Evolutionary conservation across 108 stramenopile species (phyloP).

Genomic region (Skeletonema costatum): DNA sequence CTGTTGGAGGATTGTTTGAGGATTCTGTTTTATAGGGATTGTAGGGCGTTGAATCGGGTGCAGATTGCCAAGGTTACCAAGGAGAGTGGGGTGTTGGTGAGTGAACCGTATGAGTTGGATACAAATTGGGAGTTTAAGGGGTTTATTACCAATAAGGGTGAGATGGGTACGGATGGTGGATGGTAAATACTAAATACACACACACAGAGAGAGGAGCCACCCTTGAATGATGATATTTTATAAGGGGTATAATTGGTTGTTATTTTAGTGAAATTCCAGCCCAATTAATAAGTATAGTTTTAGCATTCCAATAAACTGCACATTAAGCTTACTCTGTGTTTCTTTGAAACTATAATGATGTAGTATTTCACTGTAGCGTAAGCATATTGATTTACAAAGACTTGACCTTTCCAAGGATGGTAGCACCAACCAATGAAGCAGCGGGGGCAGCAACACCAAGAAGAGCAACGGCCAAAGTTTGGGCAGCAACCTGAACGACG

Average conservation of each 20-base stretch:
- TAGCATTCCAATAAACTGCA: conserved; percentile 4
- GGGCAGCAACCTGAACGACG: conserved; percentile 70
- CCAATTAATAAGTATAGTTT: neutral
- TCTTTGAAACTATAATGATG: neutral
- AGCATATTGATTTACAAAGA: conserved; percentile 29
- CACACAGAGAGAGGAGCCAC: too few relatives aligned
- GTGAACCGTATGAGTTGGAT: conserved; percentile 90
- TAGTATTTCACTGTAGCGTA: neutral
- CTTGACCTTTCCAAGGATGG: conserved; percentile 74
- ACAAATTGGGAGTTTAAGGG: conserved; percentile 76
- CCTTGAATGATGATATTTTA: too few relatives aligned
- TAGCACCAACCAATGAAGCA: conserved; percentile 70
- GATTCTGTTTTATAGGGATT: conserved; percentile 97
- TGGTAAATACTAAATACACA: conserved; percentile 54
- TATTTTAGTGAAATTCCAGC: neutral
- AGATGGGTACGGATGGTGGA: conserved; percentile 81
- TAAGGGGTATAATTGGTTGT: neutral
- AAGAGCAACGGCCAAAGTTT: conserved; percentile 74
- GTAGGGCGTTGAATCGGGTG: conserved; percentile 90
- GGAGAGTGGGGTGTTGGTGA: conserved; percentile 63
- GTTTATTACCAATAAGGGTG: conserved; percentile 66
- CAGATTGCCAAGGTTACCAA: conserved; percentile 94
- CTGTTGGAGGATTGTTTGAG: conserved; percentile 97
- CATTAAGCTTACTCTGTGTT: conserved; percentile 3
- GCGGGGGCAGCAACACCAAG: conserved; percentile 70